phyloP scores from a whole-genome alignment of 1,284 basidiomycete genomes.

The Ceratobasidium sp. region DNA sequence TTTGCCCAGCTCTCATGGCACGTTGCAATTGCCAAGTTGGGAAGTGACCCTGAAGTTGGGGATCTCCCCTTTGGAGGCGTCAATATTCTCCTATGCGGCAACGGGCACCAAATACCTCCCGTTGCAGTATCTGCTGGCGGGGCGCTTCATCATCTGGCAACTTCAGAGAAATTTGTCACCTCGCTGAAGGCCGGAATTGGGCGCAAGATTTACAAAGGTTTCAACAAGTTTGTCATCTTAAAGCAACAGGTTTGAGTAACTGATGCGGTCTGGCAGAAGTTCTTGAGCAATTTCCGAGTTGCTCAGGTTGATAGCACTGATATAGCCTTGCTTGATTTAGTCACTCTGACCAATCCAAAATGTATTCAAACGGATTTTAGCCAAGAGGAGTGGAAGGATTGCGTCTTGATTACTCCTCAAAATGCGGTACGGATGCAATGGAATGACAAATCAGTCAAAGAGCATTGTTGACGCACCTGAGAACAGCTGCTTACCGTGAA shows the following conservation, averaged over 20 bases:
- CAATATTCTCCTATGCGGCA: constrained; percentile 60
- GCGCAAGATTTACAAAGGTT: constrained; percentile 57
- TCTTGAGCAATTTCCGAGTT: constrained; percentile 56
- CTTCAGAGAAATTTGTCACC: background rate
- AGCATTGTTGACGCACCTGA: constrained; percentile 49
- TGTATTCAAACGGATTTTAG: constrained; percentile 50
- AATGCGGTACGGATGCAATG: constrained; percentile 57
- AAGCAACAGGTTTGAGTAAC: constrained; percentile 57
- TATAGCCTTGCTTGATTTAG: constrained; percentile 53
- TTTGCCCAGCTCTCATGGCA: constrained; percentile 53
- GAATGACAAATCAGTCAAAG: constrained; percentile 54
- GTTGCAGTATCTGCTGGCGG: constrained; percentile 50
- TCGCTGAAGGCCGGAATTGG: constrained; percentile 50
- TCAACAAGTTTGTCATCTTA: constrained; percentile 58
- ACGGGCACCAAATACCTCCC: constrained; percentile 62
- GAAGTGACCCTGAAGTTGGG: background rate
- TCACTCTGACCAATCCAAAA: constrained; percentile 51
- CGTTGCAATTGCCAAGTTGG: constrained; percentile 51
- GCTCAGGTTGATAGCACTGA: constrained; percentile 54
- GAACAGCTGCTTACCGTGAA: constrained; percentile 49
- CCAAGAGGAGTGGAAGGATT: constrained; percentile 53
- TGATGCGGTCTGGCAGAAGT: constrained; percentile 57
- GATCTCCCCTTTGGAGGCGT: constrained; percentile 57
- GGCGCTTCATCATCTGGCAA: constrained; percentile 52
- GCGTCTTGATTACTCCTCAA: constrained; percentile 56